Evolutionary conservation across 1,284 basidiomycete species (phyloP), one percentile per base, ranked within the genome.

Genomic region (Boletellus deceptivus): DNA sequence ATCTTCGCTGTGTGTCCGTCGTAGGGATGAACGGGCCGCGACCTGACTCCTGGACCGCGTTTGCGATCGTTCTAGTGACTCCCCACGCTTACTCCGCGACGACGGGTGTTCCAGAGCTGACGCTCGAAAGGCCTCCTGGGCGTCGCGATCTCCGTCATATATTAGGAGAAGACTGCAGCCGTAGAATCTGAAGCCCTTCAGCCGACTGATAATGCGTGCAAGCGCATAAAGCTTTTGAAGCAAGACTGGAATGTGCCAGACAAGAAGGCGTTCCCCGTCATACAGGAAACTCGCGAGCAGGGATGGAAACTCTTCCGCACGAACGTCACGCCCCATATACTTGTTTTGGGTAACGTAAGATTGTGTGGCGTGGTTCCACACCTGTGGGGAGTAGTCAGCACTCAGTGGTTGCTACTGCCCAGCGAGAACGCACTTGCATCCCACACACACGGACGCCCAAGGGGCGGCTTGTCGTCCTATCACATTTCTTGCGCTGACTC

Each of bases 401-500:
- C 38, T 22, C 35, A 25, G n/a, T 5, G 2, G 25, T 14, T 33
- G 39, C 24, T 16, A 42, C 49, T 48, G 33, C 34, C 31, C 49
- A 11, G 50, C 38, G 42, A 48, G 17, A 50, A 67, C 86, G 74
- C 62, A 96, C 96, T 84, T 99, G 97, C 94, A 98, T 98, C 8
- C 96, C 97, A 69, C 96, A 99, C 55, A 99, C 88, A 56, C 96
- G 82, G 24, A 96, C 91, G 2, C 97, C 96, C 39, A 98, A 75
- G 14, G 86, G 83, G 58, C 92, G 79, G 64, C 93, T 96, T 14
- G 96, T 99, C 46, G 97, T 98, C 55, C 89, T 80, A 70, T 98
- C 93, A 68, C 96, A 98, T 73, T 99, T 99, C 73, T 96, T 97
- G 44, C 96, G 85, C 74, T 99, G 97, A 64, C 93, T 97, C 72